Percentiles rank a stretch among this genome's conserved stretches.
Conservation (phyloP, 257 asterid species). For the Nemophila menziesii region DNA sequence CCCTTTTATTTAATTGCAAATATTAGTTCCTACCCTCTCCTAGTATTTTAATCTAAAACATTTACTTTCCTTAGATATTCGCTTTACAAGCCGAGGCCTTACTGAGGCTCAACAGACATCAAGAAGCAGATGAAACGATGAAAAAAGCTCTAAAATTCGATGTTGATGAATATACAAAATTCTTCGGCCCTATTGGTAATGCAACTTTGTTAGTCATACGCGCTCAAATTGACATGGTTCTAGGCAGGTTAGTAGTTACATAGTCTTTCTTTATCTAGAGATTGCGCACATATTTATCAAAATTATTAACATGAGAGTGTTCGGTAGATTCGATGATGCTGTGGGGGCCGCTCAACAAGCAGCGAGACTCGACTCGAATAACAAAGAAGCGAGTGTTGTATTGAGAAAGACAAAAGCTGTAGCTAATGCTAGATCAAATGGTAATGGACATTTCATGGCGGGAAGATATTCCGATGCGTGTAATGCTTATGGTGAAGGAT, state of each 20-base stretch:
- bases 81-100: constrained; percentile 70
- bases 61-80: no score
- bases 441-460: constrained; percentile 49
- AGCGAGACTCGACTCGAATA: constrained; percentile 39
- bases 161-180: constrained; percentile 45
- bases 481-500: constrained; percentile 61
- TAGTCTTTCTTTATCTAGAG: neutral
- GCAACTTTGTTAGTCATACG: constrained; percentile 35
- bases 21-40: no score
- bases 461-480: constrained; percentile 47
- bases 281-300: neutral
- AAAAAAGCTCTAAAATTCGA: constrained; percentile 45
- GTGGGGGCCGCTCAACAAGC: constrained; percentile 51
- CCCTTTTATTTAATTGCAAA: no score
- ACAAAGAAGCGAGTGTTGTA: constrained; percentile 41
- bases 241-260: constrained; percentile 43
- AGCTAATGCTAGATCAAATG: constrained; percentile 45
- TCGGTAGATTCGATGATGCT: constrained; percentile 53
- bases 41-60: no score
- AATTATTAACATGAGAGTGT: neutral
- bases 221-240: constrained; percentile 60
- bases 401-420: constrained; percentile 41
- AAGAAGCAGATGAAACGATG: constrained; percentile 59
- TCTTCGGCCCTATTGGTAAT: constrained; percentile 58
- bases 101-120: constrained; percentile 52